A percentile compares a stretch with the other conserved stretches of the same genome.
These are phyloP conservation scores for Phytophthora cactorum DNA, from an alignment of 352 stramenopile species.

Conservation along the genomic window DNA sequence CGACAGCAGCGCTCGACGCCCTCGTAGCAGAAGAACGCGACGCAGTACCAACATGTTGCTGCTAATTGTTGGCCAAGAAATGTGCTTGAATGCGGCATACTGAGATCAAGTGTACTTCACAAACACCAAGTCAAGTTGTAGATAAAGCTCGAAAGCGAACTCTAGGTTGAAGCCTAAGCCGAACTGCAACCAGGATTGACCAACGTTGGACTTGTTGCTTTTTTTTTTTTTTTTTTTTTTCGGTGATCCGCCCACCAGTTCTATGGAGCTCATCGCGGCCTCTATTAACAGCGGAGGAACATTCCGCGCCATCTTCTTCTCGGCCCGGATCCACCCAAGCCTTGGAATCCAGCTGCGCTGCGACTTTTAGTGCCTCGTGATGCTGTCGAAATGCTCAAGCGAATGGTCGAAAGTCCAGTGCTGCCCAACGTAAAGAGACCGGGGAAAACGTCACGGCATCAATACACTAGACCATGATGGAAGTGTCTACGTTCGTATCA, in stretches of 20 bases:
- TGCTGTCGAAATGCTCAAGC: neutral
- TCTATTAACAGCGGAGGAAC: neutral
- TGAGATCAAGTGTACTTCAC: neutral
- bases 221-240: neutral
- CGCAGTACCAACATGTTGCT: slow-evolving; percentile 11
- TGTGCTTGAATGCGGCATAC: neutral
- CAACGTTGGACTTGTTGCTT: slow-evolving; percentile 15
- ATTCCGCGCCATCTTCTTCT: neutral
- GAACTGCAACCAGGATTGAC: slow-evolving; percentile 12
- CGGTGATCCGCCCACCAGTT: slow-evolving; percentile 5
- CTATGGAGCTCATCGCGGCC: neutral
- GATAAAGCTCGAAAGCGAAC: slow-evolving; percentile 1
- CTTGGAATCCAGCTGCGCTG: neutral
- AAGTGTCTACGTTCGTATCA: neutral
- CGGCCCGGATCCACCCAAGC: no score
- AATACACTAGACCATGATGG: neutral
- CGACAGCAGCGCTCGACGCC: slow-evolving; percentile 15
- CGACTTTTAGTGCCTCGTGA: slow-evolving; percentile 9
- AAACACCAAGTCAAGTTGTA: neutral
- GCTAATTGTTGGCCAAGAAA: slow-evolving; percentile 1
- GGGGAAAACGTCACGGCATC: neutral
- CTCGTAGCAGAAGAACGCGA: slow-evolving; percentile 10
- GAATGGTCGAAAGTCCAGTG: neutral
- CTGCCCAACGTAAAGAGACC: neutral
- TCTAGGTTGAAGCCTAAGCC: slow-evolving; percentile 4